Evolutionary conservation across 106 monocot genomes (phyloP), one percentile per base, ranked within the genome.

Genomic region (Cymbidium sinense): DNA sequence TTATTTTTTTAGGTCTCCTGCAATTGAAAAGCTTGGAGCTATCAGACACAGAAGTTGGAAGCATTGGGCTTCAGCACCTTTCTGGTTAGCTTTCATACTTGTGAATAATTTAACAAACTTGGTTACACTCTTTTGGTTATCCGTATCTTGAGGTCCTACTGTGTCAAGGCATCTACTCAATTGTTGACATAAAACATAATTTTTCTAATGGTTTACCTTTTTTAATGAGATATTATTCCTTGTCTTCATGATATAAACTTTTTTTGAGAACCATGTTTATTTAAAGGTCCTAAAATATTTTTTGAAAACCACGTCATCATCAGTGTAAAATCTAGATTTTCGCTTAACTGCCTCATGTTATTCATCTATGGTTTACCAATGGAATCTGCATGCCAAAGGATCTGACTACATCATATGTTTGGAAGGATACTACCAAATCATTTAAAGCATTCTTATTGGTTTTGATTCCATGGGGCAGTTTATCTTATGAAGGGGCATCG

Each of bases 1-100:
- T 61, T 6, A 36, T 71, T 78, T 7, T 67, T 74, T 70, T 36
- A 99, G 99, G 87, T 33, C 88, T 99, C 37, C 36, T 93, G 64
- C 85, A 84, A 47, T 80, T 99, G 77, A 99, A 85, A 89, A 89
- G 73, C 78, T 82, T 99, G 85, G 93, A 86, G 77, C 82, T 99
- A 64, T 99, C 99, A 43, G 99, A 99, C 75, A 99, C 95, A 52
- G 92, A 87, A 78, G 85, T 95, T 71, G 95, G 95, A 86, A 88
- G 85, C 87, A 86, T 50, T 84, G 95, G 95, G 15, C 90, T 99
- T 9, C 83, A 72, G 41, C 87, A 99, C 88, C 84, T 99, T 30
- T 84, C 95, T 86, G 99, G 99, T 99, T 83, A 79, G 78, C 73
- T 81, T 70, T 84, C 28, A 20, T 44, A 39, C 52, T 54, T 72